phyloP scores from a whole-genome alignment of 345 rosid species.

The Mallotus nudiflorus region DNA sequence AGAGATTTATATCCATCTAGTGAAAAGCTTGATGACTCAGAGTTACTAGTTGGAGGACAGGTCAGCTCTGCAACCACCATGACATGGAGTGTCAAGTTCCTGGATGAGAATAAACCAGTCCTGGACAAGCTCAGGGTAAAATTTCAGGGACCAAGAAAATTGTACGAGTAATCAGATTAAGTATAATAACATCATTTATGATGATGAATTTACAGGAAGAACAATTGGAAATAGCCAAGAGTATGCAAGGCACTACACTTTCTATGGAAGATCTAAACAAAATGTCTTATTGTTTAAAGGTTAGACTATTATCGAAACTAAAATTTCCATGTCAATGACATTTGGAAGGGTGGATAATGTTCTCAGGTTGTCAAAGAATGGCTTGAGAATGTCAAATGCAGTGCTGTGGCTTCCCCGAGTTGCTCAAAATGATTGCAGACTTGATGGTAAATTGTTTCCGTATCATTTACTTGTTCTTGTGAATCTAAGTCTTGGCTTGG shows the following conservation, averaged over 20 bases:
- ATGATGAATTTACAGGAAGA: constrained; percentile 49
- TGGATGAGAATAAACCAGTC: constrained; percentile 43
- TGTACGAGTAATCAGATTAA: too few relatives aligned
- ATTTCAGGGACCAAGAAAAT: background rate
- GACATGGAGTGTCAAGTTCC: constrained; percentile 63
- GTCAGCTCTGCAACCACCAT: constrained; percentile 58
- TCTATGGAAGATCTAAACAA: constrained; percentile 46
- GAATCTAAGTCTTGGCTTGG: too few relatives aligned
- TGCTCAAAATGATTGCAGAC: constrained; percentile 44
- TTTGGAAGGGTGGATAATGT: background rate
- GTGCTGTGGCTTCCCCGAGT: constrained; percentile 58
- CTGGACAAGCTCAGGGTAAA: constrained; percentile 55
- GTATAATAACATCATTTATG: too few relatives aligned
- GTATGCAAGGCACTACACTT: constrained; percentile 33
- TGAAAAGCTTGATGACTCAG: constrained; percentile 51
- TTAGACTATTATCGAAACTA: constrained; percentile 4
- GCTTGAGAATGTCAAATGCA: constrained; percentile 57
- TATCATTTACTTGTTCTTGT: too few relatives aligned
- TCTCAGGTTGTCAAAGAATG: constrained; percentile 60
- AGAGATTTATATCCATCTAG: constrained; percentile 40
- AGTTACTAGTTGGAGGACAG: constrained; percentile 57
- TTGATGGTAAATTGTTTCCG: constrained; percentile 44
- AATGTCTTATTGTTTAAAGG: constrained; percentile 58
- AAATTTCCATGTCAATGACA: background rate
- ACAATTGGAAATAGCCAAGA: constrained; percentile 33